A percentile compares a stretch with the other conserved stretches of the same genome.
phyloP scores from a whole-genome alignment of 140 eudicot genomes.

The Flaveria floridana region DNA sequence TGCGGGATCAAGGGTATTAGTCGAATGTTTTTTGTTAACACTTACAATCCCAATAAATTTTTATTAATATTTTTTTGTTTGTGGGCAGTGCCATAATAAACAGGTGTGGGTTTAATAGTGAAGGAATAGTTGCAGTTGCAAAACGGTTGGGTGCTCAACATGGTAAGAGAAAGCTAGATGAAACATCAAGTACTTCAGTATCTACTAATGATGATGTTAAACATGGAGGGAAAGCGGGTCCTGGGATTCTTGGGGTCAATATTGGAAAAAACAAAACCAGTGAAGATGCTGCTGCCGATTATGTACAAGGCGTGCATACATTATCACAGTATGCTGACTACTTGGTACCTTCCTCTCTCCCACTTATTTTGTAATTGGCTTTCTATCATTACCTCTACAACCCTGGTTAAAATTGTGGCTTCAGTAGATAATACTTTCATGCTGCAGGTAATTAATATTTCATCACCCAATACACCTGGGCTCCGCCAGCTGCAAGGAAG shows the following conservation, averaged over 20 bases:
- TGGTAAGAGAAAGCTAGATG: constrained; percentile 88
- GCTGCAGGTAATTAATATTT: constrained; percentile 74
- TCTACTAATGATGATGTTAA: constrained; percentile 60
- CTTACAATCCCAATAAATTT: neutral
- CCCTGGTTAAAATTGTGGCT: constrained; percentile 7
- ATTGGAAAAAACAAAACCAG: constrained; percentile 93
- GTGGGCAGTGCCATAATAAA: constrained; percentile 80
- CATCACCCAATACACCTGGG: constrained; percentile 98
- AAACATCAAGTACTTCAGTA: constrained; percentile 71
- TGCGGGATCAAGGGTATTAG: constrained; percentile 69
- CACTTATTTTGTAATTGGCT: neutral
- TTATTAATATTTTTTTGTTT: constrained; percentile 14
- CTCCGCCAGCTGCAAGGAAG: constrained; percentile 97
- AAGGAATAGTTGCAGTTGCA: constrained; percentile 96
- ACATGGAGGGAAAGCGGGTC: constrained; percentile 98
- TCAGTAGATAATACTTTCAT: constrained; percentile 2
- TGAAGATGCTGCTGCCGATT: constrained; percentile 97
- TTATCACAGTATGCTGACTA: constrained; percentile 98
- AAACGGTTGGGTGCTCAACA: constrained; percentile 96
- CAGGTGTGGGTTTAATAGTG: constrained; percentile 95
- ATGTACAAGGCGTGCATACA: constrained; percentile 98
- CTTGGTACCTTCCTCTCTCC: constrained; percentile 60
- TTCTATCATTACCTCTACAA: neutral
- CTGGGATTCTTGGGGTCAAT: constrained; percentile 97
- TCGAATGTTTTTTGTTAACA: neutral